Conservation (phyloP, 1,139 yeast species). For the Ogataea hybrid region DNA sequence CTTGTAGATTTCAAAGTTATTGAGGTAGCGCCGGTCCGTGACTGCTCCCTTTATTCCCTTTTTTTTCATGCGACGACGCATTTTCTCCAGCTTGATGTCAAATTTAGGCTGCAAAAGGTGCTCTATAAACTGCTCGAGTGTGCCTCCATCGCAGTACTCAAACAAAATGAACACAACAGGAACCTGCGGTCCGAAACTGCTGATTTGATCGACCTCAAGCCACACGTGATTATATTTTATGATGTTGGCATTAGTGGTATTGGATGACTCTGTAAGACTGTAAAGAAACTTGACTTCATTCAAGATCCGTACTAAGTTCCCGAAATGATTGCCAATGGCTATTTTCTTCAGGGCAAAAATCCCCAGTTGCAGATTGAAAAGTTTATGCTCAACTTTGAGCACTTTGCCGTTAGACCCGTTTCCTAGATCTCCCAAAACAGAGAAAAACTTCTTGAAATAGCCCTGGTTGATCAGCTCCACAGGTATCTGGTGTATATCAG, state of each 20-base stretch:
- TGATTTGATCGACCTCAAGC: slow-evolving; percentile 70
- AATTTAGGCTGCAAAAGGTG: slow-evolving; percentile 34
- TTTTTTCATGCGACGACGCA: slow-evolving; percentile 26
- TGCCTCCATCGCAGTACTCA: slow-evolving; percentile 88
- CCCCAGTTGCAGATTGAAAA: slow-evolving; percentile 72
- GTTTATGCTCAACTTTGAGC: slow-evolving; percentile 74
- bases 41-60: background rate
- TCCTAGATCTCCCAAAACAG: slow-evolving; percentile 52
- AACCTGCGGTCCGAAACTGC: slow-evolving; percentile 56
- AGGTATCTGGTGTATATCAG: slow-evolving; percentile 33
- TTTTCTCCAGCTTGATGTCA: slow-evolving; percentile 33
- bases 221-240: slow-evolving; percentile 90
- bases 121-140: slow-evolving; percentile 64
- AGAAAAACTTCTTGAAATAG: slow-evolving; percentile 69
- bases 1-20: slow-evolving; percentile 53
- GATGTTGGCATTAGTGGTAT: slow-evolving; percentile 45
- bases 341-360: slow-evolving; percentile 81
- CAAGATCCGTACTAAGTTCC: slow-evolving; percentile 66
- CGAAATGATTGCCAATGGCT: slow-evolving; percentile 73
- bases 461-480: slow-evolving; percentile 63
- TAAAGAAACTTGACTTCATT: slow-evolving; percentile 71
- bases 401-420: slow-evolving; percentile 86
- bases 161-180: slow-evolving; percentile 85
- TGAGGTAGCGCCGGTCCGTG: slow-evolving; percentile 27
- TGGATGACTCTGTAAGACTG: slow-evolving; percentile 37